phyloP scores from a whole-genome alignment of 2,329 filamentous ascomycete species.

The Hypoxylon sp. region DNA sequence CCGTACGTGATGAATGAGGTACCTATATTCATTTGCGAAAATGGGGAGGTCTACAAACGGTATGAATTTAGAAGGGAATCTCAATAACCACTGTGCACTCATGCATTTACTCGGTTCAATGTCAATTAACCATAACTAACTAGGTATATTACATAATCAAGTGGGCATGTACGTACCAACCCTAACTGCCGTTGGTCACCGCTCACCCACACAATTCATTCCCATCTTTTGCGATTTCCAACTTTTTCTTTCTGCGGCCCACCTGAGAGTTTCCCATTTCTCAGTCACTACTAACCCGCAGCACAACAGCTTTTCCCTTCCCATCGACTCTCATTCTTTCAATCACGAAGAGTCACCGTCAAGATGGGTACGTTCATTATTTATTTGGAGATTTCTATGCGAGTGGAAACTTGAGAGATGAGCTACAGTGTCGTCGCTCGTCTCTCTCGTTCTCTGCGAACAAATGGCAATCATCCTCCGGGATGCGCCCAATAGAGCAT shows the following conservation, averaged over 20 bases:
- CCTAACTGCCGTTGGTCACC: slow-evolving; percentile 63
- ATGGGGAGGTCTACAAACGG: background rate
- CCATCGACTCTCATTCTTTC: slow-evolving; percentile 55
- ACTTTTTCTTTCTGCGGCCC: slow-evolving; percentile 38
- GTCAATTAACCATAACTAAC: background rate
- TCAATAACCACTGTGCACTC: background rate
- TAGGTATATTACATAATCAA: background rate
- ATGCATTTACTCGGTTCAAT: background rate
- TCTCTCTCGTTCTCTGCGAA: slow-evolving; percentile 42
- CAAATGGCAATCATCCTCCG: slow-evolving; percentile 37
- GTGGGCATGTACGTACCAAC: slow-evolving; percentile 35
- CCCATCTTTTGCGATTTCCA: slow-evolving; percentile 32
- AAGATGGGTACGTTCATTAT: slow-evolving; percentile 72
- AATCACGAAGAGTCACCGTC: slow-evolving; percentile 59
- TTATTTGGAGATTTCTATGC: slow-evolving; percentile 57
- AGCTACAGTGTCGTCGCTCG: slow-evolving; percentile 11
- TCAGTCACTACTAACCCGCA: slow-evolving; percentile 52
- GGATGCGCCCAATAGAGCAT: slow-evolving; percentile 67
- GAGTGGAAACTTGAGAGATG: slow-evolving; percentile 51
- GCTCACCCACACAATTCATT: slow-evolving; percentile 54
- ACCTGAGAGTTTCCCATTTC: slow-evolving; percentile 41
- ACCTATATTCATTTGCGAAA: background rate
- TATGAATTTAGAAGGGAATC: background rate
- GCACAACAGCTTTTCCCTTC: slow-evolving; percentile 57
- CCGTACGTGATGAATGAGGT: no score